These are phyloP conservation scores for Tricholoma terreum DNA, from an alignment of 768 basidiomycete species.

Conservation along the genomic window DNA sequence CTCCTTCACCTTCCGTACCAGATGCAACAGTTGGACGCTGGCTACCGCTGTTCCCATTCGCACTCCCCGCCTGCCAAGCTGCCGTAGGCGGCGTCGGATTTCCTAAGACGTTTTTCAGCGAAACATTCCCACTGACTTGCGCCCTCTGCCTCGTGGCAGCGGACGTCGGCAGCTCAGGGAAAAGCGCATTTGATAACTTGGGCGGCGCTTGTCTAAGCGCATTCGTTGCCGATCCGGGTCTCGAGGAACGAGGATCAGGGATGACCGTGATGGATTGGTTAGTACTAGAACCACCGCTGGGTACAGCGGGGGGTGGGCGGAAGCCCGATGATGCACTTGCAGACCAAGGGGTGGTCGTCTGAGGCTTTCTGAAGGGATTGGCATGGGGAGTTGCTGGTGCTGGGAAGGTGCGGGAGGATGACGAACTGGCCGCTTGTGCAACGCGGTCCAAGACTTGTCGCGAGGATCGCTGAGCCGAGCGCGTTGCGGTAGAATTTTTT, in stretches of 20 bases:
- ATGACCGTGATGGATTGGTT: constrained; percentile 23
- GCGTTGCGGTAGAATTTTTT: constrained; percentile 67
- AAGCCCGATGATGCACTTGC: constrained; percentile 31
- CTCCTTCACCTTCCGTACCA: constrained; percentile 11
- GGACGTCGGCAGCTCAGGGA: constrained; percentile 66
- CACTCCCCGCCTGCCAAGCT: constrained; percentile 38
- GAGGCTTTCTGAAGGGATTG: constrained; percentile 40
- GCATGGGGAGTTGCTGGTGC: constrained; percentile 15
- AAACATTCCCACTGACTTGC: constrained; percentile 58
- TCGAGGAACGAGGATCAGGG: constrained; percentile 15
- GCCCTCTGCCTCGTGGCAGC: constrained; percentile 38
- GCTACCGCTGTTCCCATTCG: constrained; percentile 3
- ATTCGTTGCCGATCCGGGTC: constrained; percentile 12
- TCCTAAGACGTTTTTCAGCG: constrained; percentile 66
- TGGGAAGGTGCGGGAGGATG: constrained; percentile 37
- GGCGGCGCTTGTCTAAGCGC: constrained; percentile 32
- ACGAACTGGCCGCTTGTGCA: constrained; percentile 68
- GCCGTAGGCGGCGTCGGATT: constrained; percentile 33
- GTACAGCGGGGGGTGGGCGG: constrained; percentile 17
- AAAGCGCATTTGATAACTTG: constrained; percentile 51
- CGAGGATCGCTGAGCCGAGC: constrained; percentile 54
- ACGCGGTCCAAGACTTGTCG: constrained; percentile 84
- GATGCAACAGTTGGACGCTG: constrained; percentile 2
- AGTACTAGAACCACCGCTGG: constrained; percentile 17
- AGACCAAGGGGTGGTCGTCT: constrained; percentile 64